Percentiles rank a stretch among this genome's conserved stretches.
Conservation (phyloP, 345 rosid species). For the Fremontodendron californicum region DNA sequence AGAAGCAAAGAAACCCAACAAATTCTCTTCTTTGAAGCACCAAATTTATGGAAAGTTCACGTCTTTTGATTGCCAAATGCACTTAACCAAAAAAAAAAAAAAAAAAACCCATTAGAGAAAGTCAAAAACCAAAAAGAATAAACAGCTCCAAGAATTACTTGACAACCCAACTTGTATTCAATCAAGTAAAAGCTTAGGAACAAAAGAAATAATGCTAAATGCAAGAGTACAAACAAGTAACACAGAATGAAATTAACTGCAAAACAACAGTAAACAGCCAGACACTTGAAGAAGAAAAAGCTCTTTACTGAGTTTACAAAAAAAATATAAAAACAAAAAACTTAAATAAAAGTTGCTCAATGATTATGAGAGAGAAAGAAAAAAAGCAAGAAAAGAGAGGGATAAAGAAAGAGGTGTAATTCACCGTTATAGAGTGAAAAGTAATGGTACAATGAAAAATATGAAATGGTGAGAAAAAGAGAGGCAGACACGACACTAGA, state of each 20-base stretch:
- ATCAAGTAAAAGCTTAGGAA: background rate
- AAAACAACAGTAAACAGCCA: background rate
- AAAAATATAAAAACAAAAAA: background rate
- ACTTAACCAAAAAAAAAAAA: background rate
- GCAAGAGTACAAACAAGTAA: background rate
- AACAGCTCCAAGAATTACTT: background rate
- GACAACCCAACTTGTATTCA: background rate
- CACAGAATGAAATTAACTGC: background rate
- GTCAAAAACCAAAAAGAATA: background rate
- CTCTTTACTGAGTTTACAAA: background rate
- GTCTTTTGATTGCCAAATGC: conserved; percentile 11
- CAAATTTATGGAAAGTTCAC: conserved; percentile 12
- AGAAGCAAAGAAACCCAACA: background rate
- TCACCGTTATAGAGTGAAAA: background rate
- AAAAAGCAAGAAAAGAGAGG: background rate
- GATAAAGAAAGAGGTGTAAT: background rate
- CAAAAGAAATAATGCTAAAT: background rate
- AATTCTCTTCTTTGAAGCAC: background rate
- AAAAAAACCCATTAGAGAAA: conserved; percentile 5
- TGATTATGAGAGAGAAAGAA: conserved; percentile 6
- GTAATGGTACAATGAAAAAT: background rate
- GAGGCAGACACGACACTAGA: background rate
- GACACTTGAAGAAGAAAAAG: background rate
- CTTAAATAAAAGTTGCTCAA: background rate
- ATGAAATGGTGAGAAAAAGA: no score